Evolutionary conservation across 2,329 filamentous ascomycete genomes (phyloP).

Genomic region (Tolypocladium endophyticum): DNA sequence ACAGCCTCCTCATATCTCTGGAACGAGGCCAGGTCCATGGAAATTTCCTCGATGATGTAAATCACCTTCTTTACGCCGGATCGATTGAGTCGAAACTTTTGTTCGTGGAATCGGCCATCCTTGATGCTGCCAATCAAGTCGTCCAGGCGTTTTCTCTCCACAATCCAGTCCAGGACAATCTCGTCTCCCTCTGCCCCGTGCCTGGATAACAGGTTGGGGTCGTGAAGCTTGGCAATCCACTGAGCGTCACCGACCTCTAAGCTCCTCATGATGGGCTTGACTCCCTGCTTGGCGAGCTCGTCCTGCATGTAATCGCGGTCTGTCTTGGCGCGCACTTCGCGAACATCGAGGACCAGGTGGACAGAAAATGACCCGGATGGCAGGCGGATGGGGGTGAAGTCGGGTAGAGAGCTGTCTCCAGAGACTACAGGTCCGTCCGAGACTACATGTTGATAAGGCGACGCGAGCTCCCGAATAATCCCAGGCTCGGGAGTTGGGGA

Average conservation of each 20-base stretch:
- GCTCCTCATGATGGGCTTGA: slow-evolving; percentile 54
- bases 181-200: slow-evolving; percentile 56
- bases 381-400: slow-evolving; percentile 50
- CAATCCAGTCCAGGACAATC: slow-evolving; percentile 67
- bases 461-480: slow-evolving; percentile 1
- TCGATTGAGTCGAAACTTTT: slow-evolving; percentile 67
- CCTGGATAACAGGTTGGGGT: slow-evolving; percentile 42
- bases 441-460: slow-evolving; percentile 27
- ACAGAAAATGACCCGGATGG: slow-evolving; percentile 59
- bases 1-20: slow-evolving; percentile 56
- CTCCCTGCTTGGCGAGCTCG: slow-evolving; percentile 56
- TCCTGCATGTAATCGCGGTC: slow-evolving; percentile 70
- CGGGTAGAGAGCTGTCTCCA: slow-evolving; percentile 25
- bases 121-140: slow-evolving; percentile 74
- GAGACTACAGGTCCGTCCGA: slow-evolving; percentile 22
- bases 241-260: slow-evolving; percentile 66
- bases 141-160: slow-evolving; percentile 71
- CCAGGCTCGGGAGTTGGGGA: background rate
- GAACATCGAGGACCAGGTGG: slow-evolving; percentile 61
- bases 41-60: slow-evolving; percentile 68
- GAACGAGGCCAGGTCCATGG: slow-evolving; percentile 42
- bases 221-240: slow-evolving; percentile 67
- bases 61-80: slow-evolving; percentile 67
- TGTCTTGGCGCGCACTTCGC: slow-evolving; percentile 61
- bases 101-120: slow-evolving; percentile 73